Evolutionary conservation across 2,329 filamentous ascomycete species (phyloP).

Genomic region (Fusarium fujikuroi): DNA sequence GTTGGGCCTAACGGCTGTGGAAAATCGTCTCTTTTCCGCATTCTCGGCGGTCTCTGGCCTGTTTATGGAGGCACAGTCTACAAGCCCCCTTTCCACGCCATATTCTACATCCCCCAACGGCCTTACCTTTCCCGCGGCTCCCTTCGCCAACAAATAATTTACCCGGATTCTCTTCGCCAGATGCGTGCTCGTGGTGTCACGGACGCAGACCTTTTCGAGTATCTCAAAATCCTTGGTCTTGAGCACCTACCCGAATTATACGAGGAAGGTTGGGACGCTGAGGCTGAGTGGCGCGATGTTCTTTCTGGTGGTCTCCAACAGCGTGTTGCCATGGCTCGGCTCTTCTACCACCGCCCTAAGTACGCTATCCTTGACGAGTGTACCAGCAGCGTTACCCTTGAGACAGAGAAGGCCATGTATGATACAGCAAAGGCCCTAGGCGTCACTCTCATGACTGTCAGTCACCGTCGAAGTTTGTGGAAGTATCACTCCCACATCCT

Average conservation of each 20-base stretch:
- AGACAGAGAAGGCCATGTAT: constrained; percentile 96
- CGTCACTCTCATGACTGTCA: constrained; percentile 97
- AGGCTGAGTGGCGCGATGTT: constrained; percentile 96
- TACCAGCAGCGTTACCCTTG: constrained; percentile 92
- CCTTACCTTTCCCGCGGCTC: constrained; percentile 93
- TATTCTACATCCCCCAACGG: constrained; percentile 97
- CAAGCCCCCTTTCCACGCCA: constrained; percentile 90
- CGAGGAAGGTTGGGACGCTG: constrained; percentile 85
- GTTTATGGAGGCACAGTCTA: constrained; percentile 94
- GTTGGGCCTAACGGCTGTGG: constrained; percentile 97
- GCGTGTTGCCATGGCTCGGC: constrained; percentile 92
- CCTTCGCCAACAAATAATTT: constrained; percentile 96
- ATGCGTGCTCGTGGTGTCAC: constrained; percentile 88
- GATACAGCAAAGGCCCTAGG: constrained; percentile 91
- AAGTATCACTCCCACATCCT: constrained; percentile 95
- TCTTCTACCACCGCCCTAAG: constrained; percentile 91
- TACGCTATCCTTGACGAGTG: constrained; percentile 98
- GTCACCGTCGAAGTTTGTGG: constrained; percentile 91
- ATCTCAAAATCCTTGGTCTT: constrained; percentile 83
- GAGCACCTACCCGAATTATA: constrained; percentile 83
- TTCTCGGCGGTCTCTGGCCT: constrained; percentile 95
- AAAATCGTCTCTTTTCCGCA: constrained; percentile 95
- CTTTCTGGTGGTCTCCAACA: constrained; percentile 94
- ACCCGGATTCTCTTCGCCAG: constrained; percentile 87
- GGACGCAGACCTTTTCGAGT: constrained; percentile 80